A percentile compares a stretch with the other conserved stretches of the same genome.
phyloP scores from a whole-genome alignment of 2,329 filamentous ascomycete genomes.

The Aureobasidium sp. region DNA sequence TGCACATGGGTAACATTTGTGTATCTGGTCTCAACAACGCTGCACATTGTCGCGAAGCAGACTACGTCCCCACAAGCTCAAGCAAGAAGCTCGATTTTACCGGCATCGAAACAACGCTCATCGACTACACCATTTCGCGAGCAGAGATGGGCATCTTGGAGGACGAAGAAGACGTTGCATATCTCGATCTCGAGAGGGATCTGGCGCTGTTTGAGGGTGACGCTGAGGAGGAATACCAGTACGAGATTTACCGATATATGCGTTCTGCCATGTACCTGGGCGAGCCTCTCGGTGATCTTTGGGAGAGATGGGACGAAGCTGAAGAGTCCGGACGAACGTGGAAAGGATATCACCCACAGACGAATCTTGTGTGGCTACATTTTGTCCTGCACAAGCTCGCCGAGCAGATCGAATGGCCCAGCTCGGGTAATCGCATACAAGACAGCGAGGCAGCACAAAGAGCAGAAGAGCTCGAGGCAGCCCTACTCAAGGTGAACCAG shows the following conservation, averaged over 20 bases:
- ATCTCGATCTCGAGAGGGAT: slow-evolving; percentile 40
- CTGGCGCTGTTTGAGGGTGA: slow-evolving; percentile 41
- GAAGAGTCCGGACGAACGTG: slow-evolving; percentile 33
- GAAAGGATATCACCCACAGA: slow-evolving; percentile 50
- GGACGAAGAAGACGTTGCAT: slow-evolving; percentile 32
- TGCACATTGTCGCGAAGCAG: slow-evolving; percentile 20
- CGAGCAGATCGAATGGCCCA: slow-evolving; percentile 23
- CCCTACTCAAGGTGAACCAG: slow-evolving; percentile 31
- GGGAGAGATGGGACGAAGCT: slow-evolving; percentile 25
- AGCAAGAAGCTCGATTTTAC: slow-evolving; percentile 44
- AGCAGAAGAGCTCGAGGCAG: slow-evolving; percentile 32
- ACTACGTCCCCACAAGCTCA: slow-evolving; percentile 21
- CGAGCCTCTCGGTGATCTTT: slow-evolving; percentile 35
- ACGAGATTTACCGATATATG: slow-evolving; percentile 51
- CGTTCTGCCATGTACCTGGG: slow-evolving; percentile 33
- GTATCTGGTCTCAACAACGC: slow-evolving; percentile 28
- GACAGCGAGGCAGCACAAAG: slow-evolving; percentile 21
- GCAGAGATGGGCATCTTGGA: slow-evolving; percentile 39
- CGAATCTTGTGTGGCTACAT: slow-evolving; percentile 58
- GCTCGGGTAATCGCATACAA: slow-evolving; percentile 11
- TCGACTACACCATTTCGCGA: slow-evolving; percentile 63
- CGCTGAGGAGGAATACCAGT: slow-evolving; percentile 45
- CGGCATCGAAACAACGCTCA: slow-evolving; percentile 55
- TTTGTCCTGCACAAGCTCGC: slow-evolving; percentile 54
- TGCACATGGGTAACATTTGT: slow-evolving; percentile 62